These are phyloP conservation scores for Venturia nashicola DNA, from an alignment of 2,329 filamentous ascomycete species.

Conservation along the genomic window DNA sequence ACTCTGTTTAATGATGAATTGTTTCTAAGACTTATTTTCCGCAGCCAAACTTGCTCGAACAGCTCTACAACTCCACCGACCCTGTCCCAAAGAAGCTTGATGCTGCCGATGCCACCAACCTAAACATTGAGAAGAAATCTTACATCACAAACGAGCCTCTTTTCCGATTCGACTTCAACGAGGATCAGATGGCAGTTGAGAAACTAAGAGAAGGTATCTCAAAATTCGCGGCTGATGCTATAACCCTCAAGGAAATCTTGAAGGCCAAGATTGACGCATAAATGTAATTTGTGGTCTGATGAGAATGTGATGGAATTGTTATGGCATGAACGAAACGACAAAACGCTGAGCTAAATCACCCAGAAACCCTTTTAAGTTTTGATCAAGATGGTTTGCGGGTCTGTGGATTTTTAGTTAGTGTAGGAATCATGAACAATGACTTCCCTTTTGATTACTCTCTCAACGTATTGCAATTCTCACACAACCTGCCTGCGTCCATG, in stretches of 20 bases:
- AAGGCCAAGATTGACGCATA: slow-evolving; percentile 60
- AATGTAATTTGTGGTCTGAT: not conserved
- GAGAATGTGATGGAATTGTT: not conserved
- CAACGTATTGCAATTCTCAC: no score
- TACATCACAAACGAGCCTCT: slow-evolving; percentile 81
- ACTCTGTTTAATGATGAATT: not conserved
- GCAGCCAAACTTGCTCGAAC: slow-evolving; percentile 83
- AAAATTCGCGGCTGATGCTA: slow-evolving; percentile 94
- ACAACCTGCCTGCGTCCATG: not conserved
- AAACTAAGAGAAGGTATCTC: slow-evolving; percentile 99
- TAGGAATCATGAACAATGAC: not conserved
- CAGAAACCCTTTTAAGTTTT: not conserved
- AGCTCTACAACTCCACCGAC: slow-evolving; percentile 74
- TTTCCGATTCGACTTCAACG: slow-evolving; percentile 99
- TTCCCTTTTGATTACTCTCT: not conserved
- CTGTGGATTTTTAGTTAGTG: not conserved
- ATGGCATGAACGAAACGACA: not conserved
- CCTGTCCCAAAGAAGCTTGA: slow-evolving; percentile 89
- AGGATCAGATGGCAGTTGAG: slow-evolving; percentile 98
- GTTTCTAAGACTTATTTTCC: not conserved
- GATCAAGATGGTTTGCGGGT: no score
- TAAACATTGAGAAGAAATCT: slow-evolving; percentile 74
- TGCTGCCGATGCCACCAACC: slow-evolving; percentile 47
- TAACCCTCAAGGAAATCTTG: slow-evolving; percentile 86
- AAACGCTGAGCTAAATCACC: not conserved